Conservation (phyloP, 192 early-diverging fungal species). For the Rhizophagus prolifer region DNA sequence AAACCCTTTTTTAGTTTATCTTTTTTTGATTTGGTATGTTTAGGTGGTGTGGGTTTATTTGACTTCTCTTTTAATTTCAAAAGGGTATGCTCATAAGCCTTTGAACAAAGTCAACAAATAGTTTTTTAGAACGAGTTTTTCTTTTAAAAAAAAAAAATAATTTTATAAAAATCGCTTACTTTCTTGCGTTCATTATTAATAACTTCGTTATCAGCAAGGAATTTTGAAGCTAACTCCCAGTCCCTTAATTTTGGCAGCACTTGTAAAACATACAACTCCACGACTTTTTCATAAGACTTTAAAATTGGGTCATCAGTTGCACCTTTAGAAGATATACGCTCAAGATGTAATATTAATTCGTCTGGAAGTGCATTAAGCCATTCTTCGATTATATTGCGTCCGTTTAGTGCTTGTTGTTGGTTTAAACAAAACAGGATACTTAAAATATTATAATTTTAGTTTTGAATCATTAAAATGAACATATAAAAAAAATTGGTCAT, state of each 20-base stretch:
- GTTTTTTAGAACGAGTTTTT: too few species aligned
- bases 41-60: not conserved
- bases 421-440: constrained; percentile 26
- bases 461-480: not conserved
- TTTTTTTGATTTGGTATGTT: constrained; percentile 5
- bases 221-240: constrained; percentile 38
- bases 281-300: constrained; percentile 43
- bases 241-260: constrained; percentile 42
- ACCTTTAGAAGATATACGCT: not conserved
- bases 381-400: constrained; percentile 17
- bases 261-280: constrained; percentile 44
- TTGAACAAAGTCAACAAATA: not conserved
- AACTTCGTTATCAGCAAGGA: constrained; percentile 38
- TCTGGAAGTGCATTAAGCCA: constrained; percentile 19
- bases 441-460: not conserved
- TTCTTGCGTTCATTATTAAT: constrained; percentile 38
- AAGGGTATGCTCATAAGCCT: constrained; percentile 18
- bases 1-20: not conserved
- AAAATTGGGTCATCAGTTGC: constrained; percentile 37
- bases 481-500: not conserved
- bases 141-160: not conserved
- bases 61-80: constrained; percentile 16
- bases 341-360: not conserved
- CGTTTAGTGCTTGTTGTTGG: constrained; percentile 8
- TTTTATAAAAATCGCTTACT: constrained; percentile 4